phyloP scores from a whole-genome alignment of 352 stramenopile genomes.

The Pilasporangium apinafurcum region DNA sequence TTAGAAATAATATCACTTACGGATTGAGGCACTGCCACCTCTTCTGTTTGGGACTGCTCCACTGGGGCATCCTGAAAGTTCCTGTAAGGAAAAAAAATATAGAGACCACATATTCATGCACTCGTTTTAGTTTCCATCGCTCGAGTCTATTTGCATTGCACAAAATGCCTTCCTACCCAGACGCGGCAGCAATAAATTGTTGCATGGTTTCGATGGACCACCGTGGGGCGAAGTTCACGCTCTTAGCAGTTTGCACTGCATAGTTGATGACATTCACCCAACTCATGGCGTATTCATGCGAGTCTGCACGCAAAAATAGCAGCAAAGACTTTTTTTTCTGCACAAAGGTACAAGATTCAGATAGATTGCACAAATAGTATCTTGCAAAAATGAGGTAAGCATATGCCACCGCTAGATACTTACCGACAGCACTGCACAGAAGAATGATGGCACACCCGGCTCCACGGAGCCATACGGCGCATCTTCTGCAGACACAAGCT shows the following conservation, averaged over 20 bases:
- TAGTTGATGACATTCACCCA: slow-evolving; percentile 83
- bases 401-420: slow-evolving; percentile 3
- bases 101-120: no score
- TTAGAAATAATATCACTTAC: not conserved
- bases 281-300: slow-evolving; percentile 49
- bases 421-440: slow-evolving; percentile 74
- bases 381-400: not conserved
- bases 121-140: no score
- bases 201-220: slow-evolving; percentile 74
- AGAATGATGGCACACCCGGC: slow-evolving; percentile 43
- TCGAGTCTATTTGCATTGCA: no score
- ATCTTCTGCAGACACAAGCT: slow-evolving; percentile 68
- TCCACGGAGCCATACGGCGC: slow-evolving; percentile 70
- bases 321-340: slow-evolving; percentile 76
- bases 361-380: not conserved
- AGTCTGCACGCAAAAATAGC: slow-evolving; percentile 75
- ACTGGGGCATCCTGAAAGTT: slow-evolving; percentile 10
- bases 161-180: slow-evolving; percentile 23
- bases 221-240: slow-evolving; percentile 46
- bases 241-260: slow-evolving; percentile 64
- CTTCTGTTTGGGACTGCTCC: slow-evolving; percentile 3
- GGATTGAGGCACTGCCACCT: not conserved
- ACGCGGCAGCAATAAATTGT: slow-evolving; percentile 62
- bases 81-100: not conserved
- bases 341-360: not conserved